Evolutionary conservation across 2,329 filamentous ascomycete species (phyloP).

Genomic region (Cyanodermella asteris): DNA sequence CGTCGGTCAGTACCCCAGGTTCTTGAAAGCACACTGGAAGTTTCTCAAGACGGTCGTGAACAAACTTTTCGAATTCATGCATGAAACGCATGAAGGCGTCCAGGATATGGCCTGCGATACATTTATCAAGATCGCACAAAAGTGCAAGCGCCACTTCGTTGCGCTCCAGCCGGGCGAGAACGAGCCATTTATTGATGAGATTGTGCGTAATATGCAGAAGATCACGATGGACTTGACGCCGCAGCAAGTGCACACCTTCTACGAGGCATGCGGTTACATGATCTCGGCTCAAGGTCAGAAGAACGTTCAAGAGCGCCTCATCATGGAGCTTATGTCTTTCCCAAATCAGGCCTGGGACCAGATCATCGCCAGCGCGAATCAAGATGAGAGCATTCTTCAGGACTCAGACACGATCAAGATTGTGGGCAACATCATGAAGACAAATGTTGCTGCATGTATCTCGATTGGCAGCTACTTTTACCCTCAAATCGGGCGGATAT

Average conservation of each 20-base stretch:
- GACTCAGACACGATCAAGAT: slow-evolving; percentile 93
- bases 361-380: slow-evolving; percentile 70
- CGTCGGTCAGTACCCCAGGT: slow-evolving; percentile 92
- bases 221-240: slow-evolving; percentile 90
- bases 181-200: slow-evolving; percentile 96
- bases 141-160: slow-evolving; percentile 93
- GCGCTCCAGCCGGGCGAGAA: slow-evolving; percentile 82
- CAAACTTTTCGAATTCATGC: slow-evolving; percentile 99
- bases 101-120: slow-evolving; percentile 99
- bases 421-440: slow-evolving; percentile 99
- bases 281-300: slow-evolving; percentile 95
- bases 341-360: slow-evolving; percentile 90
- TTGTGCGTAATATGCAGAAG: slow-evolving; percentile 83
- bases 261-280: slow-evolving; percentile 98
- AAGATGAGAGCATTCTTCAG: slow-evolving; percentile 68
- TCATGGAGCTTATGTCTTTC: slow-evolving; percentile 77
- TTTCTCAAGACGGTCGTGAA: slow-evolving; percentile 99
- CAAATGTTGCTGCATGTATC: slow-evolving; percentile 92
- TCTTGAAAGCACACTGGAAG: slow-evolving; percentile 98
- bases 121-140: slow-evolving; percentile 98
- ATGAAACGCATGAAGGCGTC: slow-evolving; percentile 94
- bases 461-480: slow-evolving; percentile 97
- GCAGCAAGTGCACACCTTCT: slow-evolving; percentile 96
- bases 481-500: slow-evolving; percentile 91
- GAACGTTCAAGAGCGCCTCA: slow-evolving; percentile 73